phyloP scores from a whole-genome alignment of 1,284 basidiomycete species.

The Vanrija sp. region DNA sequence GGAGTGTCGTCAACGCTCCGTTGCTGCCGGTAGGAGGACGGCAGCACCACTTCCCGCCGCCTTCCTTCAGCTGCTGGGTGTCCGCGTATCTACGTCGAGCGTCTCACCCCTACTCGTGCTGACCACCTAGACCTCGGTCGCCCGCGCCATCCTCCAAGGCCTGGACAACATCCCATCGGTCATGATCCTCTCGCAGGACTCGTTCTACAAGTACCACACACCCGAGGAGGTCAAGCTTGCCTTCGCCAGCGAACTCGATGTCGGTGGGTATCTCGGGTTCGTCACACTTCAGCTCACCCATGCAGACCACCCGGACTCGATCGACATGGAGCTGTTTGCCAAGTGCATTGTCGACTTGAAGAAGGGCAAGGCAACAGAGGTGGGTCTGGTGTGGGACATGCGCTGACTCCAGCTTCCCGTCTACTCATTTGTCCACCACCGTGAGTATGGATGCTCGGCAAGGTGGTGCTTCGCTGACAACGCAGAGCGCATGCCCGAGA shows the following conservation, averaged over 20 bases:
- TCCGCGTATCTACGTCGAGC: too few species aligned
- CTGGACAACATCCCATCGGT: slow-evolving; percentile 82
- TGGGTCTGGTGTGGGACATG: slow-evolving; percentile 8
- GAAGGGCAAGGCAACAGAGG: slow-evolving; percentile 57
- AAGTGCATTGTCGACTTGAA: slow-evolving; percentile 81
- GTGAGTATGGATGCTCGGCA: slow-evolving; percentile 18
- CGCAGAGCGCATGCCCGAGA: slow-evolving; percentile 68
- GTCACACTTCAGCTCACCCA: neutral
- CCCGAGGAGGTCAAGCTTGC: slow-evolving; percentile 75
- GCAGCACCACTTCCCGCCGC: too few species aligned
- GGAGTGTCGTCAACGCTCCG: too few species aligned
- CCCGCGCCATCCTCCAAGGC: slow-evolving; percentile 73
- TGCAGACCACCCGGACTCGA: slow-evolving; percentile 83
- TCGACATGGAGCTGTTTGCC: slow-evolving; percentile 84
- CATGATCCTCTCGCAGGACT: slow-evolving; percentile 78
- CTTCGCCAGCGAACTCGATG: slow-evolving; percentile 78
- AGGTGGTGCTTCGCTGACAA: slow-evolving; percentile 3
- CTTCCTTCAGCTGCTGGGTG: too few species aligned
- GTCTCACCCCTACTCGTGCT: neutral
- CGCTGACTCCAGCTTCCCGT: slow-evolving; percentile 62
- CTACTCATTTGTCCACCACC: slow-evolving; percentile 90
- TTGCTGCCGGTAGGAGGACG: too few species aligned
- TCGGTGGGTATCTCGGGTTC: slow-evolving; percentile 46
- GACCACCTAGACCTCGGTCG: slow-evolving; percentile 73
- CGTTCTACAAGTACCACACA: slow-evolving; percentile 82